Evolutionary conservation across 2,329 filamentous ascomycete genomes (phyloP), one percentile per base, ranked within the genome.

Genomic region (Botrytis cinerea): DNA sequence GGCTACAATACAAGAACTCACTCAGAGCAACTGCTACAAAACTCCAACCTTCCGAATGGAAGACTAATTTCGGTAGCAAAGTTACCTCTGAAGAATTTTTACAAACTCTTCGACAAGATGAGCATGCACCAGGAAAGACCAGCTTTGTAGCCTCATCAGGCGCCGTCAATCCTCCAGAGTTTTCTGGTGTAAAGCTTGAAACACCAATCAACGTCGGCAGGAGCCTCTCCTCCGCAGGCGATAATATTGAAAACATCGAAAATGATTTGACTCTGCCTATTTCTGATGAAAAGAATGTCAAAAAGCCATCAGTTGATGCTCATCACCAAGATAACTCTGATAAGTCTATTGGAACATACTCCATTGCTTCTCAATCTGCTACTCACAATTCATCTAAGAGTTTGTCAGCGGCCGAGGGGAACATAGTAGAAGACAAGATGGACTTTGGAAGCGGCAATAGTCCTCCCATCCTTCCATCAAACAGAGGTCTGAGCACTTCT

Each of bases 401-500:
- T 43, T 25, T n/a, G 51, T 16, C n/a, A 6, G 28, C 25, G 5
- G n/a, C 18, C 28, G 38, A n/a, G 10, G 48, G 57, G 48, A 57
- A 51, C 18, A 6, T 43, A 12, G 9, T 9, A 32, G 35, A 28
- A n/a, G 5, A 51, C 25, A 72, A 72, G 63, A 28, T 8, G 9
- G 54, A 43, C 25, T 20, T 32, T 60, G 9, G n/a, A 28, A 32
- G 32, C 9, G 63, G 51, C 22, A n/a, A n/a, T 20, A 18, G 20
- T 60, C 25, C 25, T 40, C 43, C 32, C 4, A n/a, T 12, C 16
- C 32, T 62, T 32, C 63, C 43, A 35, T 45, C 28, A 16, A 69
- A 69, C n/a, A n/a, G 51, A 60, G 71, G 32, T 48, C 51, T 69
- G 18, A 32, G 63, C 32, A 61, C 63, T 60, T 69, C 54, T 9